phyloP scores from a whole-genome alignment of 768 basidiomycete genomes.

The Neoboletus subvelutipes region DNA sequence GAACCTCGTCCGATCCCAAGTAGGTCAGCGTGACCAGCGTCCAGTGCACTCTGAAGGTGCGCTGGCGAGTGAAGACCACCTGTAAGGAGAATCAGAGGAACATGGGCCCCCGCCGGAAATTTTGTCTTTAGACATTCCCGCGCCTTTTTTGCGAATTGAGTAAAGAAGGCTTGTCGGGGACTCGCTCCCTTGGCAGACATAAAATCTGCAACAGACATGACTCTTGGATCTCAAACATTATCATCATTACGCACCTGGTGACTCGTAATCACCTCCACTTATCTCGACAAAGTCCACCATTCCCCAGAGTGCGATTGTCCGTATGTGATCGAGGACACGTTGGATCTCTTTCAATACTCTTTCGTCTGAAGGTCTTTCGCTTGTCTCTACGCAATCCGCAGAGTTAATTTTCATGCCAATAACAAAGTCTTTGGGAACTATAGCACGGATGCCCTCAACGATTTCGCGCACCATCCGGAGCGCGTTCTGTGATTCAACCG shows the following conservation, averaged over 20 bases:
- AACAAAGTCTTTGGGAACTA: constrained; percentile 57
- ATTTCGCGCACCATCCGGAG: constrained; percentile 62
- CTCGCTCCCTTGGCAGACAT: constrained; percentile 28
- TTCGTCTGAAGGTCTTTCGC: constrained; percentile 29
- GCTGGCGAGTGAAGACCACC: constrained; percentile 70
- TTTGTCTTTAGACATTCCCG: constrained; percentile 43
- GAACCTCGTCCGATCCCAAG: constrained; percentile 75
- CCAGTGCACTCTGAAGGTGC: constrained; percentile 53
- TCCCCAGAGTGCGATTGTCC: constrained; percentile 60
- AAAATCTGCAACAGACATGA: constrained; percentile 40
- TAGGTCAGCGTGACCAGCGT: constrained; percentile 61
- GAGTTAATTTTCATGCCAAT: constrained; percentile 81
- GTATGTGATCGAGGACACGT: constrained; percentile 60
- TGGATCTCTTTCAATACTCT: constrained; percentile 26
- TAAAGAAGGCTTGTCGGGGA: constrained; percentile 70
- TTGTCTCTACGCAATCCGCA: constrained; percentile 60
- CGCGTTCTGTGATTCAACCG: constrained; percentile 39
- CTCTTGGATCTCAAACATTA: background rate
- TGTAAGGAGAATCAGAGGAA: constrained; percentile 73
- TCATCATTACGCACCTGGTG: constrained; percentile 49
- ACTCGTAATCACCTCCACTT: constrained; percentile 85
- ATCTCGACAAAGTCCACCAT: constrained; percentile 83
- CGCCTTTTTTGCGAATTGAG: constrained; percentile 61
- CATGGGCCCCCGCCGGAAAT: constrained; percentile 19
- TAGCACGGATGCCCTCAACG: constrained; percentile 51